Evolutionary conservation across 2,329 filamentous ascomycete genomes (phyloP), one percentile per base, ranked within the genome.

Genomic region (Alternaria brassicicola): DNA sequence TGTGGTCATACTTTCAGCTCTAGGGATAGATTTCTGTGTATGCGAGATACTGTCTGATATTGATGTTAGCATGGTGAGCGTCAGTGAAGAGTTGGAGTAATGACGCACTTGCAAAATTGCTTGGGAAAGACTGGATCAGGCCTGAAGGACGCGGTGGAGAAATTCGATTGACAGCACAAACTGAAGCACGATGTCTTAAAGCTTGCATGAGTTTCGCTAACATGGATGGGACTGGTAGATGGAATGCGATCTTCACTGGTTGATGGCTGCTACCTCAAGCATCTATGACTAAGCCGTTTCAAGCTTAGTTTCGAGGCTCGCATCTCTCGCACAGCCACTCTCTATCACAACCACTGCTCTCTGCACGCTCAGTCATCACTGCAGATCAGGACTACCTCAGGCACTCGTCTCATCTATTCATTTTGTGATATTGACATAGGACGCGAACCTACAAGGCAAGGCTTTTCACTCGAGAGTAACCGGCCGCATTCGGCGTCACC

Each of bases 71-170:
- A 4, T 38, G 1, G 9, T 50, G 8, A 19, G 38, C 19, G 21
- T 23, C 17, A 19, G 36, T 30, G 38, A 38, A 25, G 25, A 30
- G n/a, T 13, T 19, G 23, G 31, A 39, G 45, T 54, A 33, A 52
- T 52, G 49, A 54, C 57, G 55, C 56, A 67, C 66, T 48, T 53
- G 59, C 50, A 57, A 61, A 64, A 36, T 56, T 54, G 23, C 12
- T 55, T 3, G 28, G 19, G 6, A 23, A 19, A 19, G 28, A 5
- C 25, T 19, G 13, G 13, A 23, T 25, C 2, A n/a, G 23, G 23
- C 7, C 21, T 12, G 39, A 26, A 10, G 26, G n/a, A n/a, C 35
- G 28, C 21, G 25, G 26, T 25, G 6, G 17, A 33, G 13, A 21
- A 42, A 17, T 2, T n/a, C 5, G 42, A 26, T 17, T 30, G 19